phyloP scores from a whole-genome alignment of 305 asterid genomes.

The Plantago coronopus region DNA sequence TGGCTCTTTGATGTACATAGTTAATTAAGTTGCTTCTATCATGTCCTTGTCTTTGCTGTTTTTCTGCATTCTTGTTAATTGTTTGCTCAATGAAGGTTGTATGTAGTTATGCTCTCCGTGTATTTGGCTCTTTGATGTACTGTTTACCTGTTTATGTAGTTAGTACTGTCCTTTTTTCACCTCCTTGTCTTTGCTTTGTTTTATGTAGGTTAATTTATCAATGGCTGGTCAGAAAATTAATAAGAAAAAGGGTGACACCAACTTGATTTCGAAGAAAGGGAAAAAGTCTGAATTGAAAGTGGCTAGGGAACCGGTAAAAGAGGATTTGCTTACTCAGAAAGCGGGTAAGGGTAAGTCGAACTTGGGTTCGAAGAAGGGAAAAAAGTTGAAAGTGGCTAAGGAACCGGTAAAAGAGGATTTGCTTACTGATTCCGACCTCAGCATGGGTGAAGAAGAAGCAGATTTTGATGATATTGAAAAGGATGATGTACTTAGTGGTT shows the following conservation, averaged over 20 bases:
- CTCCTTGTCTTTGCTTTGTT: too few species aligned
- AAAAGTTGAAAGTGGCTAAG: constrained; percentile 35
- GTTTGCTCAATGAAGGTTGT: too few species aligned
- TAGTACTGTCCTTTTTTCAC: too few species aligned
- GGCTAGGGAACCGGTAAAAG: constrained; percentile 37
- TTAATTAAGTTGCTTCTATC: too few species aligned
- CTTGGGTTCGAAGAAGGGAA: constrained; percentile 59
- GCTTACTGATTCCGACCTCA: constrained; percentile 41
- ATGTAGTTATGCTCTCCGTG: too few species aligned
- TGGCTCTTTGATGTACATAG: too few species aligned
- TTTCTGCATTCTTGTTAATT: too few species aligned
- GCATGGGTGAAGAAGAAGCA: constrained; percentile 35
- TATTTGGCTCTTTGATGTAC: too few species aligned
- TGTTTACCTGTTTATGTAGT: too few species aligned
- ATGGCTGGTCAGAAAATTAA: constrained; percentile 58
- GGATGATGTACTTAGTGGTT: constrained; percentile 37
- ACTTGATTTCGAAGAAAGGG: constrained; percentile 50
- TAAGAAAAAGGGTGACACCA: constrained; percentile 33
- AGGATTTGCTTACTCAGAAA: constrained; percentile 40
- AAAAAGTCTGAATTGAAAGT: constrained; percentile 39
- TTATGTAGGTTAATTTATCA: not conserved
- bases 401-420: constrained; percentile 44
- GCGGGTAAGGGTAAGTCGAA: too few species aligned
- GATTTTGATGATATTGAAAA: constrained; percentile 32
- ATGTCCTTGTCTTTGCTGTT: too few species aligned